Base-by-base conservation (phyloP, 2,329 filamentous ascomycete species). In the Pseudocercospora eumusae region DNA sequence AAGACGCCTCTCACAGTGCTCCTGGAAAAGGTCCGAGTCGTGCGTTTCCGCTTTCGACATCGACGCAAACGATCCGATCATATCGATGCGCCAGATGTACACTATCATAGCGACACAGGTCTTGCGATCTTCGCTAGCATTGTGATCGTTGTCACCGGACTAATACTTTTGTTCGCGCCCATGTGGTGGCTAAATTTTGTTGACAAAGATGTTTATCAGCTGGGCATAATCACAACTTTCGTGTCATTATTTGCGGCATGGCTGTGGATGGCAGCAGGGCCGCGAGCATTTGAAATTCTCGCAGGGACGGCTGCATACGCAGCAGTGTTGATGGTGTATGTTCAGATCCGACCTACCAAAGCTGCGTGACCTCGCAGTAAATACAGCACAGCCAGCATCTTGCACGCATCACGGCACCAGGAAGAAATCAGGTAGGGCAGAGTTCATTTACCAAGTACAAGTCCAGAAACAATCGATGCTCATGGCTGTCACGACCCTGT, bases 121-220 rank as follows among this genome's bases (percentile, higher is more conserved):
- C 20, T 66, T 4, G 59, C 60, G 8, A 58, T 42, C 21, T 49
- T 61, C 18, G 36, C 54, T 6, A 60, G 45, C 23, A 31, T 61
- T 23, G 20, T 64, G 7, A 56, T 55, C 5, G 21, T 66, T 3
- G 18, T 55, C 1, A 27, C 61, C 20, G 62, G 64, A 3, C 54
- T 66, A 0, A 21, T 23, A 2, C 40, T 66, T 25, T 54, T 62
- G 1, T 64, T 63, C 20, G 62, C 28, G 8, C 55, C 59, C 2
- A 59, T 66, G 18, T 66, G 62, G 62, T 62, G 64, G 57, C 57
- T 66, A 1, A 64, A 66, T n/a, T 58, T 25, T 15, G 60, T 64
- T 15, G 28, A 21, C 8, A 36, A 56, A 2, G 49, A 58, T 18
- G 31, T 50, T 4, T 18, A 56, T 33, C 56, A 27, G 20, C 56